Conservation (phyloP, 208 protist genomes). For the Trypanosoma caninum region DNA sequence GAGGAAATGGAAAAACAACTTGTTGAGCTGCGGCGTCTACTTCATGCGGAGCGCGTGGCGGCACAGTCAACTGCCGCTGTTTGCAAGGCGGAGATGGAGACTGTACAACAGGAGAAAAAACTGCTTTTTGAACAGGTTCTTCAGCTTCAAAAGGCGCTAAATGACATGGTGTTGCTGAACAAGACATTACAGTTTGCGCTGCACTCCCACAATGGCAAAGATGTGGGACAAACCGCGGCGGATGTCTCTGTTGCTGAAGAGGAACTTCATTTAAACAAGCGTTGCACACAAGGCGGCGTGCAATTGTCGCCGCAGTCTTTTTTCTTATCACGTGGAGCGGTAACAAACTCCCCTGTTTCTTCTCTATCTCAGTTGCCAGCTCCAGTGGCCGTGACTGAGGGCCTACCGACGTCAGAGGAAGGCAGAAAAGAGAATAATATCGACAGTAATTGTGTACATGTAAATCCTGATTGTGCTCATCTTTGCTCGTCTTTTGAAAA, state of each 20-base stretch:
- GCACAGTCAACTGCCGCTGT: not conserved
- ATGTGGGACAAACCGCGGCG: not conserved
- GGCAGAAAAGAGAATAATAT: not conserved
- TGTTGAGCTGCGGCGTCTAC: not conserved
- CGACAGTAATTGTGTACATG: not conserved
- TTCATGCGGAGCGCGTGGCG: not conserved
- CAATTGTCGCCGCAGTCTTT: not conserved
- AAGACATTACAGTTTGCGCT: constrained; percentile 1
- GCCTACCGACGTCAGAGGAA: not conserved
- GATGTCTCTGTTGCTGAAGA: not conserved
- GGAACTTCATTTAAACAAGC: not conserved
- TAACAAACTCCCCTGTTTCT: not conserved
- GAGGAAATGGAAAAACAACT: constrained; percentile 8
- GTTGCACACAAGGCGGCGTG: not conserved
- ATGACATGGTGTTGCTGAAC: constrained; percentile 9
- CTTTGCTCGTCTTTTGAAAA: too few species aligned
- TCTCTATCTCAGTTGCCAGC: not conserved
- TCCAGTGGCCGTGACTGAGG: not conserved
- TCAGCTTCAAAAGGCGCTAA: constrained; percentile 12
- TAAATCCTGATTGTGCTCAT: too few species aligned
- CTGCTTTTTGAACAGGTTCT: constrained; percentile 14
- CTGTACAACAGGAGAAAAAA: not conserved
- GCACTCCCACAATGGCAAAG: not conserved
- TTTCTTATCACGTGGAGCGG: not conserved
- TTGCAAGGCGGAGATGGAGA: not conserved